A percentile compares a stretch with the other conserved stretches of the same genome.
phyloP scores from a whole-genome alignment of 495 filamentous ascomycete genomes.

The Pseudoneurospora amorphoporcata region DNA sequence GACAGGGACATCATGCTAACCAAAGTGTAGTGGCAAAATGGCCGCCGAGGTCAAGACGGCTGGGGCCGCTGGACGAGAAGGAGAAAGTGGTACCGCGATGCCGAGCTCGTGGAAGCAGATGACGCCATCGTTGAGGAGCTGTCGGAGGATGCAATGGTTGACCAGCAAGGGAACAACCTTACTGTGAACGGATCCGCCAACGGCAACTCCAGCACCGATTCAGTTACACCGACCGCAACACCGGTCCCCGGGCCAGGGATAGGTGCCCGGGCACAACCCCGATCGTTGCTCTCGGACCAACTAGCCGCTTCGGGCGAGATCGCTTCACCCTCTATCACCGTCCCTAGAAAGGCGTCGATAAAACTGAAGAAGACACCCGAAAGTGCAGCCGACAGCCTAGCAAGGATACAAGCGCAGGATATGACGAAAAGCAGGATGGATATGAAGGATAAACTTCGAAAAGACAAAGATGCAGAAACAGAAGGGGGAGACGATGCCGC shows the following conservation, averaged over 20 bases:
- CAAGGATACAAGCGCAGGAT: neutral
- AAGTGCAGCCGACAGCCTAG: neutral
- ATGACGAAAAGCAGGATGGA: neutral
- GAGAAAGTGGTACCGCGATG: conserved; percentile 92
- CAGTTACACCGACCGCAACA: conserved; percentile 4
- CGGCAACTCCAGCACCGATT: conserved; percentile 12
- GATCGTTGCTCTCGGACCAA: neutral
- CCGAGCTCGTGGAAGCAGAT: conserved; percentile 77
- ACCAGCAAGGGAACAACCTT: conserved; percentile 5
- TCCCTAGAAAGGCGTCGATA: neutral
- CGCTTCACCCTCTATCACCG: neutral
- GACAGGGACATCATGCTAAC: neutral
- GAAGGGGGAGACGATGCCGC: conserved; percentile 15
- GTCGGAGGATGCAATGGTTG: conserved; percentile 22
- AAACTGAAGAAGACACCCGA: neutral
- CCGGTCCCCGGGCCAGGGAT: neutral
- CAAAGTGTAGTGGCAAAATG: conserved; percentile 70
- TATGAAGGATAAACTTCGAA: neutral
- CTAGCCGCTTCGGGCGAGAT: neutral
- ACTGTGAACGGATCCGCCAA: conserved; percentile 9
- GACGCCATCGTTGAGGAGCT: conserved; percentile 29
- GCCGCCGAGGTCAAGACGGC: conserved; percentile 75
- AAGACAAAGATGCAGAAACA: conserved; percentile 1
- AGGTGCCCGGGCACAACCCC: neutral
- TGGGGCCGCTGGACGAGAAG: conserved; percentile 94